Evolutionary conservation across 73 alveolate genomes (phyloP), one percentile per base, ranked within the genome.

Genomic region (Tetrahymena borealis): DNA sequence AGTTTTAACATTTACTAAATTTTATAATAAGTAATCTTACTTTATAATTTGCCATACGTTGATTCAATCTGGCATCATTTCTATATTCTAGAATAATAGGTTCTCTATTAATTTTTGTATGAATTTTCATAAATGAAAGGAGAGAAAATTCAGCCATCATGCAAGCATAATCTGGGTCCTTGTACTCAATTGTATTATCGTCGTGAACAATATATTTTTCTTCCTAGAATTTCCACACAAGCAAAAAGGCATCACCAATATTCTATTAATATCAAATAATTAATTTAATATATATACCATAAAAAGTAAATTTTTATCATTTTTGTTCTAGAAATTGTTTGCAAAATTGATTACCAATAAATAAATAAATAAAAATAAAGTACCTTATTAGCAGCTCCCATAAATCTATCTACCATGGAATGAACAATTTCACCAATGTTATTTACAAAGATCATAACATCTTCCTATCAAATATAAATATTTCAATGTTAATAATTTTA

Each of bases 401-500:
- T 94, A 93, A 93, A 98, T 95, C 96, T 91, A 90, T 96, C 98
- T 7, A 97, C 98, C 78, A 92, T 90, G 32, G 98, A 97, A 95
- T 98, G 99, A 5, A 98, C 99, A 38, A 98, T 97, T 36, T 97
- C 99, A 7, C 99, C 99, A n/a, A 98, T 97, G 91, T 98, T 99
- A 96, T 98, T 98, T 12, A 98, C 99, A 94, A 98, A 98, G n/a
- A 97, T 96, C 99, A 98, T 98, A 20, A 98, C 99, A 90, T 97
- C 98, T 94, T 98, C 99, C 96, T 98, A 60, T 20, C n/a, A n/a
- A n/a, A n/a, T n/a, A n/a, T n/a, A n/a, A n/a, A n/a, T n/a, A n/a
- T 60, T 20, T 60, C 2, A 7, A 60, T 2, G 10, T 20, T 10
- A 15, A n/a, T 20, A 24, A 24, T 2, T 41, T 41, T 11, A 5